phyloP scores from a whole-genome alignment of 768 basidiomycete genomes.

The Bullera alba region DNA sequence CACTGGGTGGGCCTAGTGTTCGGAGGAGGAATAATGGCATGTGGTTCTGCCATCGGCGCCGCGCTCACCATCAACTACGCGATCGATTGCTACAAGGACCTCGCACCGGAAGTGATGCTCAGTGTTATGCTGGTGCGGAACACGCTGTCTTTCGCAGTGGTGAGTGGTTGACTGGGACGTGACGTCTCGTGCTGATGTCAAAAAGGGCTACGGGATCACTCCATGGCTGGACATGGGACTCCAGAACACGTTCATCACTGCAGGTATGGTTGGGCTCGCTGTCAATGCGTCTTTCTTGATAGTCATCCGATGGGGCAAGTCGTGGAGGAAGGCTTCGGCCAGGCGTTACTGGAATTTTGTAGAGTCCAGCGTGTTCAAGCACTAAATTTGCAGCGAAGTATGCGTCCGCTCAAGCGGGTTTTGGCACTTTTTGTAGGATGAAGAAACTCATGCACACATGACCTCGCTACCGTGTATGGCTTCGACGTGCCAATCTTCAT shows the following conservation, averaged over 20 bases:
- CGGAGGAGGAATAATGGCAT: slow-evolving; percentile 5
- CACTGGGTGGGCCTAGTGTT: slow-evolving; percentile 8
- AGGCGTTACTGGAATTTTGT: slow-evolving; percentile 3
- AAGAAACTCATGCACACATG: no score
- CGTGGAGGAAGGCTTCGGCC: slow-evolving; percentile 1
- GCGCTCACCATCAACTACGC: slow-evolving; percentile 7
- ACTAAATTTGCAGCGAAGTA: no score
- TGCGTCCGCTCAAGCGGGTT: no score
- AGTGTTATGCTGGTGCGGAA: slow-evolving; percentile 5
- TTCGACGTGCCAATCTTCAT: no score
- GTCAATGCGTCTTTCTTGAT: slow-evolving; percentile 4
- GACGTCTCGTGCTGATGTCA: not conserved
- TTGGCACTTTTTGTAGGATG: no score
- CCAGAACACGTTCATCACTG: slow-evolving; percentile 7
- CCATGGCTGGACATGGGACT: slow-evolving; percentile 11
- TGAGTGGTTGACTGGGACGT: not conserved
- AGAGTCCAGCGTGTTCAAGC: not conserved
- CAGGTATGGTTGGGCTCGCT: slow-evolving; percentile 10
- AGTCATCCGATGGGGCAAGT: slow-evolving; percentile 9
- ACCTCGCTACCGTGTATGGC: no score
- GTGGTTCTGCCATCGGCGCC: not conserved
- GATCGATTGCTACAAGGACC: slow-evolving; percentile 8
- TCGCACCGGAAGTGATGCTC: slow-evolving; percentile 3
- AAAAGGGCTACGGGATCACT: slow-evolving; percentile 16
- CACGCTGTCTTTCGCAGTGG: slow-evolving; percentile 3